Conservation (phyloP, 352 stramenopile genomes). For the Pythium utonaiense region DNA sequence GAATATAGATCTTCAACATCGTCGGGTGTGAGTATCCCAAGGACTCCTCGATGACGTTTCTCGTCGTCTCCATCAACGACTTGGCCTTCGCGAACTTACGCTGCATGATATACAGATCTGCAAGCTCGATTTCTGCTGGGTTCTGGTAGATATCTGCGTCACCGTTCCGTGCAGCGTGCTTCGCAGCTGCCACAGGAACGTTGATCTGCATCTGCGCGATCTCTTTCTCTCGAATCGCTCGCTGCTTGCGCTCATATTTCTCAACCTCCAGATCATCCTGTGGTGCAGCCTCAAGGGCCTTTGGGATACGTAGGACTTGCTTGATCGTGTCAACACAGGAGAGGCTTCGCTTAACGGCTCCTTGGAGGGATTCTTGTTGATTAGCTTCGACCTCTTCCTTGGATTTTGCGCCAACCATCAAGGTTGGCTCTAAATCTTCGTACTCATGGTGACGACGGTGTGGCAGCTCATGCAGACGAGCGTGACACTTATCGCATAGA, state of each 20-base stretch:
- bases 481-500: constrained; percentile 59
- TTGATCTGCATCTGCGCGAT: constrained; percentile 58
- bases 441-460: constrained; percentile 49
- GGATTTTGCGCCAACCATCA: constrained; percentile 27
- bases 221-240: constrained; percentile 40
- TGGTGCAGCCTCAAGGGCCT: background rate
- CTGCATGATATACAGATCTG: constrained; percentile 52
- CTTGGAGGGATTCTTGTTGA: constrained; percentile 30
- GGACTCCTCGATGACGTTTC: constrained; percentile 29
- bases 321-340: constrained; percentile 32
- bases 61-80: constrained; percentile 29
- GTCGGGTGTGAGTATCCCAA: constrained; percentile 46
- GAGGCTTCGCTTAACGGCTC: constrained; percentile 21
- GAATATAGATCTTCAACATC: constrained; percentile 54
- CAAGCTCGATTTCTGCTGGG: constrained; percentile 51
- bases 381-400: constrained; percentile 21
- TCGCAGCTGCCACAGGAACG: constrained; percentile 40
- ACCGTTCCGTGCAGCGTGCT: constrained; percentile 33
- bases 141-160: constrained; percentile 42
- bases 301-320: constrained; percentile 6
- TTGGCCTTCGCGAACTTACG: constrained; percentile 51
- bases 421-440: constrained; percentile 32
- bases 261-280: constrained; percentile 38
- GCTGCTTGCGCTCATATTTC: constrained; percentile 43
- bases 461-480: constrained; percentile 49